Percentiles rank a stretch among this genome's conserved stretches.
phyloP scores from a whole-genome alignment of 345 rosid species.

The Firmiana major region DNA sequence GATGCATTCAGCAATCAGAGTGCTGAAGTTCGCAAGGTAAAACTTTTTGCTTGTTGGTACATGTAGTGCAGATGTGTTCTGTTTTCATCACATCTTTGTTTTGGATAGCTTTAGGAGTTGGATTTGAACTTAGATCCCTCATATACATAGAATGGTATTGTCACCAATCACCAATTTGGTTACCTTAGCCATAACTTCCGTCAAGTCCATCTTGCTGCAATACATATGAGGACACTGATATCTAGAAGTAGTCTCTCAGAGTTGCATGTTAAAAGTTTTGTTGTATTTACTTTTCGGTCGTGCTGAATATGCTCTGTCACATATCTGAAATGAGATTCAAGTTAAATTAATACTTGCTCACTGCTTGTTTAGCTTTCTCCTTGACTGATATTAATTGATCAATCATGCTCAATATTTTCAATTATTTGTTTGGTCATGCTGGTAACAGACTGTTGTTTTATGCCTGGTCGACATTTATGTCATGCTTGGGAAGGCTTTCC shows the following conservation, averaged over 20 bases:
- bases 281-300: neutral
- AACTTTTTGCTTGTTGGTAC: neutral
- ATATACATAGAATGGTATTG: neutral
- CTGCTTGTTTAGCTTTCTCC: neutral
- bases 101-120: neutral
- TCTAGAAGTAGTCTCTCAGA: no score
- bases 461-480: constrained; percentile 64
- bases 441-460: constrained; percentile 51
- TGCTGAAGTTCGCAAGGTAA: constrained; percentile 65
- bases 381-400: neutral
- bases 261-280: neutral
- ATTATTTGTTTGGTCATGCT: neutral
- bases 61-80: neutral
- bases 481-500: constrained; percentile 58
- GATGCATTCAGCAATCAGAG: constrained; percentile 62
- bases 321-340: neutral
- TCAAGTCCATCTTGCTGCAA: neutral
- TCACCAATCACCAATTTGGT: neutral
- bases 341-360: neutral
- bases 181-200: neutral
- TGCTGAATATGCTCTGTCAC: neutral
- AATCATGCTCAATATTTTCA: neutral
- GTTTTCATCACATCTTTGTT: neutral
- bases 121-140: neutral
- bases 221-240: neutral